Evolutionary conservation across 441 rosid species (phyloP), one percentile per base, ranked within the genome.

Genomic region (Flueggea neowawraea): DNA sequence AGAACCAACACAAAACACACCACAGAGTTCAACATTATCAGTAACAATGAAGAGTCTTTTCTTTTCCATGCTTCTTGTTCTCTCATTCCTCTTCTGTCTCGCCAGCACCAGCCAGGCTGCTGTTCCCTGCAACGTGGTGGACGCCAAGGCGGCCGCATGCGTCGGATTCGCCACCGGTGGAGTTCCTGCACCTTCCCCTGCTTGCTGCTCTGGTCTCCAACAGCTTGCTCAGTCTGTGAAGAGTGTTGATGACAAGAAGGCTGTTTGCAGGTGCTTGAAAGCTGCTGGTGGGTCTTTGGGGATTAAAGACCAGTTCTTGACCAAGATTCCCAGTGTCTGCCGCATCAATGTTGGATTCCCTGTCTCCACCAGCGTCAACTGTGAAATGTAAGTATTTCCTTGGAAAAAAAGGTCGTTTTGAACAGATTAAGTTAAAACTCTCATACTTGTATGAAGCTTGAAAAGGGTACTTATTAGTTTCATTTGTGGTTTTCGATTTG

Each of bases 271-370:
- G 36, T 82, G 82, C 71, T 31, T 82, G 67, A 79, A 70, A 69
- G 64, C 66, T 0, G 62, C 33, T 5, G 72, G 64, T 11, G 60
- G 53, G 56, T 70, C 72, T 1, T 7, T 66, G 12, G 75, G 78
- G 6, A 44, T 79, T 3, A 69, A 72, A 60, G 74, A 79, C 57
- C 66, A 63, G 55, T 70, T 60, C 73, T 53, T 79, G 64, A 68
- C 62, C 67, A 62, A 68, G 73, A 69, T 76, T 45, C 82, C 80
- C 17, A 11, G 12, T 5, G 68, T 70, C 16, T 82, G 80, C 76
- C 54, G 51, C 12, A 70, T 82, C 65, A 66, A 79, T 16, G 76
- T 82, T 49, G 77, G 82, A 10, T 82, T 76, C 64, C 66, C 77
- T n/a, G 75, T 79, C 16, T 74, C 78, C 45, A 32, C 36, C 2